Evolutionary conservation across 139 green algal species (phyloP), one percentile per base, ranked within the genome.

Genomic region (Picochlorum sp.): DNA sequence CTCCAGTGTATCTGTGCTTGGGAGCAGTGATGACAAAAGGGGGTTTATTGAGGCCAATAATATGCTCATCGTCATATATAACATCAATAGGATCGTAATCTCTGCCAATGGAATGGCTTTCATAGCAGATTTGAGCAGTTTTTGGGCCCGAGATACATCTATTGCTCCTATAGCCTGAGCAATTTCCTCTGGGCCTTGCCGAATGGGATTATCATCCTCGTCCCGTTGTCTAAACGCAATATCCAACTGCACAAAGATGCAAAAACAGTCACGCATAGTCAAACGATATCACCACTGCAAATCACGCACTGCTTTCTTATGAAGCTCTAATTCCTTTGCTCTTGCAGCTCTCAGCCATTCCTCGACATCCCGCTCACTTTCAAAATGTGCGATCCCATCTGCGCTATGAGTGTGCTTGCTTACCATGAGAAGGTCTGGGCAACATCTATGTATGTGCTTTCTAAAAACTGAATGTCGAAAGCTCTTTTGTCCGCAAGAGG

Each of bases 41-140:
- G 7, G 87, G 84, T 71, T 95, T 95, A 75, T 85, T 88, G 13
- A 94, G 75, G 15, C 81, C 84, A n/a, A 95, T 55, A 9, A 95
- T 67, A 54, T 83, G 50, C 0, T 83, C 69, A 60, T 91, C 84
- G 58, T 95, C 86, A 18, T 71, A 91, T 15, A 92, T 55, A 7
- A 92, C 70, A 20, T 79, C 61, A 8, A 87, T 54, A n/a, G 81
- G 74, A 6, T 70, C 58, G 4, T 57, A 13, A 62, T 90, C 84
- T 3, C 67, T 1, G 72, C 67, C 21, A 90, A 77, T 16, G 83
- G 83, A 16, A 88, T 75, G 3, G 68, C 57, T 2, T 58, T 63
- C 72, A 80, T 81, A 13, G 82, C 82, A 2, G 63, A 64, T 4
- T 67, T 61, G 23, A 86, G 63, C 45, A 73, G 47, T 30, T 65